These are phyloP conservation scores for Microdochium bolleyi DNA, from an alignment of 2,329 filamentous ascomycete species.

Conservation along the genomic window DNA sequence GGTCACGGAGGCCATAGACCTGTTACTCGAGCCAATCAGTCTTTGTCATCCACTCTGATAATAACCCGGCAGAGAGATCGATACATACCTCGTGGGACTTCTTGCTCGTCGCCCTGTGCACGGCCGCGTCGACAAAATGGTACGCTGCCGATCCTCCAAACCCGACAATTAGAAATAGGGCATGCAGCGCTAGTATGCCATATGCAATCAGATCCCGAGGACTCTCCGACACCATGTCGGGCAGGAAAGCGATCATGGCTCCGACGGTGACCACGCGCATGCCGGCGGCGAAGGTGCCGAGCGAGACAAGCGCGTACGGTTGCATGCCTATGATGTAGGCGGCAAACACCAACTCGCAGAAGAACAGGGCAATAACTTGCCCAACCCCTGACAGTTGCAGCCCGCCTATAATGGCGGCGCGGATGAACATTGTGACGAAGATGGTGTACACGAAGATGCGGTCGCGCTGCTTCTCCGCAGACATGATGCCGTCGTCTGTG, in stretches of 20 bases:
- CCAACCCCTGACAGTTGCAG: constrained; percentile 7
- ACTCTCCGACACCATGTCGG: neutral
- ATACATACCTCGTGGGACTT: neutral
- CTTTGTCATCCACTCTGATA: neutral
- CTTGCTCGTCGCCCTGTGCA: neutral
- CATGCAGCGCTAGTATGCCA: neutral
- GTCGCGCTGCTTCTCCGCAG: neutral
- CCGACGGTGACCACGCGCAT: neutral
- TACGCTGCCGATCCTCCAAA: neutral
- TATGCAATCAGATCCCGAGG: neutral
- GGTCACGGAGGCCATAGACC: constrained; percentile 1
- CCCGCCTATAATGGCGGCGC: constrained; percentile 7
- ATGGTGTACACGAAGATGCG: constrained; percentile 6
- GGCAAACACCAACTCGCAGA: constrained; percentile 7
- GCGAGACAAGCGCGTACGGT: neutral
- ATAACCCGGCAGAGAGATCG: neutral
- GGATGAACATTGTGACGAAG: constrained; percentile 6
- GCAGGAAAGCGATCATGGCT: neutral
- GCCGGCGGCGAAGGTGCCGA: neutral
- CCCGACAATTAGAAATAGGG: neutral
- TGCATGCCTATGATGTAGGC: constrained; percentile 8
- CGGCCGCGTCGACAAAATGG: neutral
- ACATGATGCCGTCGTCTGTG: neutral
- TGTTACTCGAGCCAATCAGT: neutral
- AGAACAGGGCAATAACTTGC: constrained; percentile 5